Conservation (phyloP, 331 rosid species). For the Phaseolus coccineus region DNA sequence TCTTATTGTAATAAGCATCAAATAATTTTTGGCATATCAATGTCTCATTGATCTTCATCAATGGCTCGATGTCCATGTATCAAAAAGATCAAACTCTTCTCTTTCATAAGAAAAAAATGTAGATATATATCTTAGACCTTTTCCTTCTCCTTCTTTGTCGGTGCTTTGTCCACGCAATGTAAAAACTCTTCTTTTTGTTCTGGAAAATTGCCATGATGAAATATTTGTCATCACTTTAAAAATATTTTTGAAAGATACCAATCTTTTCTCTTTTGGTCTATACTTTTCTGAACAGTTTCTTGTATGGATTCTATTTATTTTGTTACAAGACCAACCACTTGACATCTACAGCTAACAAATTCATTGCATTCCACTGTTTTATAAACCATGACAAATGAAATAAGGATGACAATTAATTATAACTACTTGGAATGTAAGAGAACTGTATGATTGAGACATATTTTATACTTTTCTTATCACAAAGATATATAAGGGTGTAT, state of each 20-base stretch:
- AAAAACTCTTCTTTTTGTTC: neutral
- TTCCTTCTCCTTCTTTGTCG: neutral
- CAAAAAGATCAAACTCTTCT: too few relatives aligned
- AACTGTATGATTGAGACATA: neutral
- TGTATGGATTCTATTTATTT: neutral
- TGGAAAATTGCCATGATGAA: neutral
- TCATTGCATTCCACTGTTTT: neutral
- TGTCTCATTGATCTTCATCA: too few relatives aligned
- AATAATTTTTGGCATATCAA: too few relatives aligned
- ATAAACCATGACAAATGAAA: neutral
- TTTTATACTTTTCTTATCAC: neutral
- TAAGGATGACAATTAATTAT: neutral
- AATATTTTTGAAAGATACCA: neutral
- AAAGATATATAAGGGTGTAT: neutral
- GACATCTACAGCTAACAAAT: neutral
- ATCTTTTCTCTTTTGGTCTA: neutral
- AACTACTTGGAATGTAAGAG: neutral
- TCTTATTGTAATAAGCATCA: too few relatives aligned
- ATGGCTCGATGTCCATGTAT: too few relatives aligned
- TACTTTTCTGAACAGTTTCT: neutral
- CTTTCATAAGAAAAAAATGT: too few relatives aligned
- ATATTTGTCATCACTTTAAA: neutral
- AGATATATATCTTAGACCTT: neutral
- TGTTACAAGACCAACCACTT: neutral
- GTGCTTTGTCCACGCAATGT: neutral